Evolutionary conservation across 495 filamentous ascomycete species (phyloP), one percentile per base, ranked within the genome.

Genomic region (Xylaria scruposa): DNA sequence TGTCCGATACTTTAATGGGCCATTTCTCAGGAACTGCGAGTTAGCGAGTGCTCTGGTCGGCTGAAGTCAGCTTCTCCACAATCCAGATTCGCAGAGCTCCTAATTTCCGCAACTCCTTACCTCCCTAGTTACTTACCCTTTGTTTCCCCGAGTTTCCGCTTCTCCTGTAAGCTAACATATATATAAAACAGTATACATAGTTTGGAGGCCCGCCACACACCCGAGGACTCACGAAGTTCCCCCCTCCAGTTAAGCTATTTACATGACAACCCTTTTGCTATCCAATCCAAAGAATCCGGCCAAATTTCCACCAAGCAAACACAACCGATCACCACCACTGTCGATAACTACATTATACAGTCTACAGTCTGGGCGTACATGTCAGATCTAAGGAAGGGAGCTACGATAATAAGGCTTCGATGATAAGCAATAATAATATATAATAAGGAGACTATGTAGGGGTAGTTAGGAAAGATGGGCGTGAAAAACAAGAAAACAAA

Each of bases 171-270:
- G 36, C 8, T 38, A 38, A 1, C 6, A 38, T 53, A 53, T 26
- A 53, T 53, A 53, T 10, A 53, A 4, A 26, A 53, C 24, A 26
- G 5, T 53, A 51, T 26, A 53, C 49, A 53, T 53, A 5, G 49
- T 26, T 12, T 53, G 54, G 54, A 59, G 54, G 54, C 54, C 54
- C 29, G 29, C 54, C 54, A 8, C 54, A 59, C 54, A 36, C 54
- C 54, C 54, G 54, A 59, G 54, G 54, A 59, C 54, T 59, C 29
- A 13, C 54, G 15, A 59, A 59, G 54, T 33, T 59, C 54, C 54
- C 29, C 54, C 54, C 54, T 59, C 54, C 54, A 59, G 29, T 59
- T 24, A 31, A 56, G 10, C 15, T 59, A 59, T 36, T n/a, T 53
- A 47, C 44, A 47, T 47, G 0, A 17, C 5, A 17, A 46, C 15